These are phyloP conservation scores for Arabidopsis suecica DNA, from an alignment of 345 rosid species.

Conservation along the genomic window DNA sequence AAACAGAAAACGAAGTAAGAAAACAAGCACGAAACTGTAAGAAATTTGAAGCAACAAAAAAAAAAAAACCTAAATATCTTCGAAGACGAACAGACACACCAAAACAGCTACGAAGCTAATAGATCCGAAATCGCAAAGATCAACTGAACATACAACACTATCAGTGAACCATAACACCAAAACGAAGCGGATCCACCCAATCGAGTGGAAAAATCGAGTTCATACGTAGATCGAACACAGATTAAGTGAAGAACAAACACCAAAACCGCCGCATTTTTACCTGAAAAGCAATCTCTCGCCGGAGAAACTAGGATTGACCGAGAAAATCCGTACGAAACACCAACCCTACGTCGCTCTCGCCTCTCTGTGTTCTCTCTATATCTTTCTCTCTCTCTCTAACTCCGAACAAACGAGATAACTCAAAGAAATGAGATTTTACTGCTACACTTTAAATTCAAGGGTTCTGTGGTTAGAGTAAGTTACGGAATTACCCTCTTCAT, in stretches of 20 bases:
- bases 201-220: slow-evolving; percentile 16
- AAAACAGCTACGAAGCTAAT: slow-evolving; percentile 1
- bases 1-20: neutral
- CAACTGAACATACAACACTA: neutral
- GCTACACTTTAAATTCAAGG: slow-evolving; percentile 32
- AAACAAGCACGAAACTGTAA: neutral
- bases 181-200: slow-evolving; percentile 29
- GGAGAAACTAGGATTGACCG: slow-evolving; percentile 24
- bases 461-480: neutral
- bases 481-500: neutral
- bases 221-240: slow-evolving; percentile 23
- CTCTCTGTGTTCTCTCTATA: neutral
- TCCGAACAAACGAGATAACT: slow-evolving; percentile 26
- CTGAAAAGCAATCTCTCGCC: slow-evolving; percentile 28
- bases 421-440: slow-evolving; percentile 26
- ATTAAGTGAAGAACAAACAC: slow-evolving; percentile 10
- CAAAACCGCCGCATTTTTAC: slow-evolving; percentile 14
- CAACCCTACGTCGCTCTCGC: slow-evolving; percentile 31
- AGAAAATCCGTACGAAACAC: slow-evolving; percentile 8
- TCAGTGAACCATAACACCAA: slow-evolving; percentile 5
- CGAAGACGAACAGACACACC: neutral
- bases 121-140: slow-evolving; percentile 35
- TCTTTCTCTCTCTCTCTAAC: neutral
- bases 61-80: slow-evolving; percentile 19
- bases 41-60: neutral